Conservation (phyloP, 352 stramenopile species). For the Blastocystis sp. region DNA sequence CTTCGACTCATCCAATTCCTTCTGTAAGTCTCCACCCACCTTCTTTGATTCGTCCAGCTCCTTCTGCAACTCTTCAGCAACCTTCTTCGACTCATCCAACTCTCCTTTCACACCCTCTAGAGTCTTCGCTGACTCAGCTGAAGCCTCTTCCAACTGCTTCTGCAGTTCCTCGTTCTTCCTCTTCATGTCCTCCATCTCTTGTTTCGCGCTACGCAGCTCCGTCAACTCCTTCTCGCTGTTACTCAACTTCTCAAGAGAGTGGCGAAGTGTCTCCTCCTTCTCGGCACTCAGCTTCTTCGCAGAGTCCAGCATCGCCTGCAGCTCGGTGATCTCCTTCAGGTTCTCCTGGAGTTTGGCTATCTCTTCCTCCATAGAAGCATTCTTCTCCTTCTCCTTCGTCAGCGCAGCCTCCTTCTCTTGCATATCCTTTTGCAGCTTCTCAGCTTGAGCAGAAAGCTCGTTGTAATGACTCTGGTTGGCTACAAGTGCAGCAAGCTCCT, state of each 20-base stretch:
- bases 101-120: neutral
- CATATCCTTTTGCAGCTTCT: constrained; percentile 25
- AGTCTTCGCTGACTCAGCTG: neutral
- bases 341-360: constrained; percentile 17
- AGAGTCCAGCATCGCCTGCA: constrained; percentile 71
- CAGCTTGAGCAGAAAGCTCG: neutral
- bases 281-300: constrained; percentile 72
- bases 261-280: constrained; percentile 72
- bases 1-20: neutral
- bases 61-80: constrained; percentile 46
- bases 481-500: constrained; percentile 70
- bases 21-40: neutral
- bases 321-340: constrained; percentile 67
- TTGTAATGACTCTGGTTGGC: neutral
- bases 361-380: neutral
- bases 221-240: constrained; percentile 70
- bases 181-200: neutral
- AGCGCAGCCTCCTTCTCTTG: neutral
- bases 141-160: neutral
- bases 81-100: neutral
- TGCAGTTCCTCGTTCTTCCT: constrained; percentile 2
- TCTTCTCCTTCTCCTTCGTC: constrained; percentile 26
- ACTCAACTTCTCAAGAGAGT: constrained; percentile 75
- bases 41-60: constrained; percentile 62
- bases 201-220: constrained; percentile 66